Conservation (phyloP, 2,329 filamentous ascomycete species). For the Colletotrichum incanum region DNA sequence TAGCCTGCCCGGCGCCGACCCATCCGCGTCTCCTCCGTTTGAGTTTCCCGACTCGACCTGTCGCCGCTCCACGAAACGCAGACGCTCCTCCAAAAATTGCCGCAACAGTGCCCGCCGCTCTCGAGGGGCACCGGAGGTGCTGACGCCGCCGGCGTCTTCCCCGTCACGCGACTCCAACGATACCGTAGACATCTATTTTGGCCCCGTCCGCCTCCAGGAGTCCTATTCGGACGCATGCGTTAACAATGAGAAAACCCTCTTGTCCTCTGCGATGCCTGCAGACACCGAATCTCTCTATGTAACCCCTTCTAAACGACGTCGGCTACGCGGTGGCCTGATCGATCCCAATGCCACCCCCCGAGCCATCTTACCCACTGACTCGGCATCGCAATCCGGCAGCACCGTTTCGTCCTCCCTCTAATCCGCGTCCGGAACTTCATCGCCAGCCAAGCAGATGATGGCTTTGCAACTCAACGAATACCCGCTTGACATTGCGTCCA, state of each 20-base stretch:
- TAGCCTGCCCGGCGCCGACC: background rate
- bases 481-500: background rate
- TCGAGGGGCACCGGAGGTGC: background rate
- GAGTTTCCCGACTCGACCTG: too few relatives aligned
- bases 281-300: background rate
- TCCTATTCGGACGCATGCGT: background rate
- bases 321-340: background rate
- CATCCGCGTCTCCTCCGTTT: background rate
- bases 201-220: background rate
- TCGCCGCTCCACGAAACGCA: background rate
- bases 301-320: background rate
- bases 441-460: background rate
- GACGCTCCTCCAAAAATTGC: background rate
- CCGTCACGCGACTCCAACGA: background rate
- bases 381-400: background rate
- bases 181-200: background rate
- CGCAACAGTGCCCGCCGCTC: background rate
- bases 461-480: background rate
- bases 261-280: background rate
- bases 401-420: background rate
- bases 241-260: background rate
- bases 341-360: background rate
- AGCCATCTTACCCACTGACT: background rate
- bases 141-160: background rate
- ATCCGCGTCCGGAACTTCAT: background rate